Evolutionary conservation across 441 rosid genomes (phyloP), one percentile per base, ranked within the genome.

Genomic region (Syzygium malaccense): DNA sequence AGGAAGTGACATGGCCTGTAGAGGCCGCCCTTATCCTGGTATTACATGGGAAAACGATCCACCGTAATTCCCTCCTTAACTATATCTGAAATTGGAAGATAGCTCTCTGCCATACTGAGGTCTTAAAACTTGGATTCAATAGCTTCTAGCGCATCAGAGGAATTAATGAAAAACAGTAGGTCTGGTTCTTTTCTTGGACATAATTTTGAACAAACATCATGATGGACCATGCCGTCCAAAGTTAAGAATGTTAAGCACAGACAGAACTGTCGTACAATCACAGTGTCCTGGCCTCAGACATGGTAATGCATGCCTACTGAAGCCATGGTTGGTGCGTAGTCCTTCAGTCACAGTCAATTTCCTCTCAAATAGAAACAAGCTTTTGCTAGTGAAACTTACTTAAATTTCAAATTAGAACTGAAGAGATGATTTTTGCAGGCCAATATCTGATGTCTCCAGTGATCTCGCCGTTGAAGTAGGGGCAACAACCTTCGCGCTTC

Each of bases 261-360:
- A 12, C 28, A 41, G n/a, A 75, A 75, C 25, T 41, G 51, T 41
- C 30, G 3, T 75, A 6, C 53, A 75, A 41, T 75, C 83, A 41
- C 83, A 12, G 83, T 17, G 18, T 41, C 53, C 83, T 90, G 92
- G 91, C 56, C 89, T 91, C 88, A 88, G 88, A 86, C 86, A 89
- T 68, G 88, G 92, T 86, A 53, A 90, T 89, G 89, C 91, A 90
- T 89, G 90, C 71, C 83, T 85, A 85, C 88, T 83, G 90, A 89
- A 89, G 91, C 88, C 87, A 89, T 57, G 33, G 79, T 57, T 33
- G 88, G 45, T 87, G 60, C 54, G 85, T 51, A 33, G 55, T 87
- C 45, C 62, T 53, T 66, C 62, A 32, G 28, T 56, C 45, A 53
- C 28, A 32, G 56, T 75, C 55, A 15, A 55, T 56, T 75, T 57